These are phyloP conservation scores for Acer negundo DNA, from an alignment of 345 rosid genomes.

Conservation along the genomic window DNA sequence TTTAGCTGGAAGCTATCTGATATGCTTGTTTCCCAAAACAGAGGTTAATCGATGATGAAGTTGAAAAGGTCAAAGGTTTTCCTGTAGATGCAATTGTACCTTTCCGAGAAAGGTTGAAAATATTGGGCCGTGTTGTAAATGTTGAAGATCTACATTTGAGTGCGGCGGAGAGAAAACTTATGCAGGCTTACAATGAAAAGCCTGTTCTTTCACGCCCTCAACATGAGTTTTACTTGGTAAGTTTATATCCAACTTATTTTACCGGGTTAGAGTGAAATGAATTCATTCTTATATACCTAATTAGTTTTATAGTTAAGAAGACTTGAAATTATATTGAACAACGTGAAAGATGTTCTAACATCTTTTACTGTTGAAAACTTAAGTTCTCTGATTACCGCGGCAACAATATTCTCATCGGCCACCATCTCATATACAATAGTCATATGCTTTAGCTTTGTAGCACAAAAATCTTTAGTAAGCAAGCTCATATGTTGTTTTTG, in stretches of 20 bases:
- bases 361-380: not conserved
- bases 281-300: not conserved
- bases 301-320: not conserved
- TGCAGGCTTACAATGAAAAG: slow-evolving; percentile 97
- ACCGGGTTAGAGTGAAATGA: not conserved
- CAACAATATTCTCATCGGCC: too few species aligned
- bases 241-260: slow-evolving; percentile 15
- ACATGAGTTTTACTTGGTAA: slow-evolving; percentile 74
- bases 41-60: slow-evolving; percentile 87
- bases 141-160: slow-evolving; percentile 88
- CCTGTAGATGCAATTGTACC: slow-evolving; percentile 71
- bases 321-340: not conserved
- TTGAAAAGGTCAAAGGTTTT: slow-evolving; percentile 88
- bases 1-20: slow-evolving; percentile 8
- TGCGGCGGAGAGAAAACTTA: slow-evolving; percentile 87
- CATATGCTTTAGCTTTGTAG: not conserved
- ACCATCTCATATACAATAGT: too few species aligned
- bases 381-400: not conserved
- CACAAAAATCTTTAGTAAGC: not conserved
- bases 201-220: slow-evolving; percentile 99
- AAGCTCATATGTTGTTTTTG: not conserved
- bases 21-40: slow-evolving; percentile 29
- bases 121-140: slow-evolving; percentile 90
- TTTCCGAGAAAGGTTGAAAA: slow-evolving; percentile 90
- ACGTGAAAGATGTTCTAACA: not conserved